Evolutionary conservation across 2,329 filamentous ascomycete genomes (phyloP).

Genomic region (Talaromyces sp.): DNA sequence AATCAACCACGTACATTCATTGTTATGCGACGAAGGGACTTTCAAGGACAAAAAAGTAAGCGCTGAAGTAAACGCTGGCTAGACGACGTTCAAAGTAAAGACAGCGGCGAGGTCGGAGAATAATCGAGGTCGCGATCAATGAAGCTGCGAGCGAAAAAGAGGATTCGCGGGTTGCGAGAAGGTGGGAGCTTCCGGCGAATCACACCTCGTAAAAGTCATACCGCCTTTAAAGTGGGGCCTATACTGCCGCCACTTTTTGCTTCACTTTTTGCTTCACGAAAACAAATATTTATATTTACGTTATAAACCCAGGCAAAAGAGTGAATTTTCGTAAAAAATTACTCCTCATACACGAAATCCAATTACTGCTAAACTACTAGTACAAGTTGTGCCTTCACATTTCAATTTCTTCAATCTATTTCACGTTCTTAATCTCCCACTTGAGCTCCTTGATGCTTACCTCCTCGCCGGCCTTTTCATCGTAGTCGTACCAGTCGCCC

Average conservation of each 20-base stretch:
- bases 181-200: background rate
- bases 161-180: background rate
- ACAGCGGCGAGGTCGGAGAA: background rate
- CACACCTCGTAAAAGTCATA: background rate
- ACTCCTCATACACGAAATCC: background rate
- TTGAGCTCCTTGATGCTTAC: constrained; percentile 86
- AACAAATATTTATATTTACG: background rate
- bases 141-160: background rate
- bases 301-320: too few species aligned
- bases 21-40: constrained; percentile 11
- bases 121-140: background rate
- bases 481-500: constrained; percentile 97
- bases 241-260: background rate
- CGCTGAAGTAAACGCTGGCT: background rate
- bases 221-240: background rate
- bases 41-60: background rate
- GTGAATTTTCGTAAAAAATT: background rate
- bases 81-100: background rate
- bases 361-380: background rate
- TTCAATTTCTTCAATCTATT: constrained; percentile 17
- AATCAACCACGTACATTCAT: constrained; percentile 29
- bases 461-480: constrained; percentile 87
- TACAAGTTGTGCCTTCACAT: background rate
- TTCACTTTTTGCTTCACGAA: background rate
- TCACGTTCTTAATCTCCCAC: constrained; percentile 77